A percentile compares a stretch with the other conserved stretches of the same genome.
phyloP scores from a whole-genome alignment of 257 asterid genomes.

The Jacaranda mimosifolia region DNA sequence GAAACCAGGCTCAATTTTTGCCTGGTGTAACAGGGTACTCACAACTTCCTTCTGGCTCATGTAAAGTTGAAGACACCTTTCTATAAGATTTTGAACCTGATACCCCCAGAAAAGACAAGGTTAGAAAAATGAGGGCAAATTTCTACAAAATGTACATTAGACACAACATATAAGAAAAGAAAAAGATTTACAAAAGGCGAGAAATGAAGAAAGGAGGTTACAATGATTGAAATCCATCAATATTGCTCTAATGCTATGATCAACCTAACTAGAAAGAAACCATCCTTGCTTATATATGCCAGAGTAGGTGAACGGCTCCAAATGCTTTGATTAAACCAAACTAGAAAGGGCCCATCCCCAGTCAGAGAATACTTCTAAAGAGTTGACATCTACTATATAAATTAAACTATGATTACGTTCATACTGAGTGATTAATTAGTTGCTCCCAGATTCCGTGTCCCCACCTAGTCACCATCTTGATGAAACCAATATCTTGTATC shows the following conservation, averaged over 20 bases:
- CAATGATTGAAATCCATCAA: no score
- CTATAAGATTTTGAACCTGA: constrained; percentile 96
- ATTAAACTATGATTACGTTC: not conserved
- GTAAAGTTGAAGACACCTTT: constrained; percentile 98
- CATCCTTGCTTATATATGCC: not conserved
- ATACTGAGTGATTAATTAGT: not conserved
- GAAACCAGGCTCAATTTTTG: constrained; percentile 93
- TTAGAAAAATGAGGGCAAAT: not conserved
- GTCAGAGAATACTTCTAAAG: not conserved
- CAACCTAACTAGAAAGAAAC: not conserved
- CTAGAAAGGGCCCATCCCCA: not conserved
- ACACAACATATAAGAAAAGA: not conserved
- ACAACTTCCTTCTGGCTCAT: constrained; percentile 92
- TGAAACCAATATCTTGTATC: not conserved
- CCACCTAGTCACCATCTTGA: not conserved
- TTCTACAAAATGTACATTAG: not conserved
- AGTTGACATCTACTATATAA: not conserved
- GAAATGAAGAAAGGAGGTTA: no score
- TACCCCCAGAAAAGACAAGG: constrained; percentile 14
- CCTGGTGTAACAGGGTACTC: constrained; percentile 75
- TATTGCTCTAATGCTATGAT: not conserved
- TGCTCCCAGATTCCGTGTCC: not conserved
- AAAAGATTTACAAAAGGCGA: no score
- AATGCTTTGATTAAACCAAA: constrained; percentile 3
- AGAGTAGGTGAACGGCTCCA: not conserved